Percentiles rank a stretch among this genome's conserved stretches.
Conservation (phyloP, 192 early-diverging fungal species). For the Coemansia sp. region DNA sequence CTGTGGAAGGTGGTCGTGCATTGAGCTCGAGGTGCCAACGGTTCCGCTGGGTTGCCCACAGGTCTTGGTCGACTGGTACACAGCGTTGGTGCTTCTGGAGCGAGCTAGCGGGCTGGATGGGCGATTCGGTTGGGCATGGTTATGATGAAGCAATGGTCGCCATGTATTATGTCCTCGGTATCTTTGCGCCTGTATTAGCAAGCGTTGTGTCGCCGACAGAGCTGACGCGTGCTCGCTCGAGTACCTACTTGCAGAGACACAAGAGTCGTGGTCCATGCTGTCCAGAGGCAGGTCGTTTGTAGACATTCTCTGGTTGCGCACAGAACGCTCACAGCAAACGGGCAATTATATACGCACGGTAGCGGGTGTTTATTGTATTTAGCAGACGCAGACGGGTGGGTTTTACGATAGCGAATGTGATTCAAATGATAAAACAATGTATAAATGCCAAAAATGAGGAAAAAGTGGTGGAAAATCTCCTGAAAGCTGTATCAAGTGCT, state of each 20-base stretch:
- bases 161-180: slow-evolving; percentile 8
- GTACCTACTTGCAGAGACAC: slow-evolving; percentile 4
- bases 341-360: no score
- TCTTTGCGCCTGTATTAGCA: slow-evolving; percentile 5
- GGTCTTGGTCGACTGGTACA: neutral
- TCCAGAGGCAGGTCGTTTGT: neutral
- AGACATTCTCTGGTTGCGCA: slow-evolving; percentile 2
- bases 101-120: slow-evolving; percentile 3
- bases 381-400: neutral
- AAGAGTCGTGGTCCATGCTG: neutral
- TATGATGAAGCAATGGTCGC: slow-evolving; percentile 13
- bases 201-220: slow-evolving; percentile 23
- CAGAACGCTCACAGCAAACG: neutral
- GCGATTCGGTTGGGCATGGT: slow-evolving; percentile 6
- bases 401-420: no score
- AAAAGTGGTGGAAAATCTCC: neutral
- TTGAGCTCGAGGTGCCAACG: neutral
- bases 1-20: slow-evolving; percentile 13
- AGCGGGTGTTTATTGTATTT: no score
- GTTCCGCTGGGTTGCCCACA: neutral
- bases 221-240: neutral
- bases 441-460: slow-evolving; percentile 8
- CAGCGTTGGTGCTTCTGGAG: slow-evolving; percentile 3
- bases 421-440: no score
- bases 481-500: no score